phyloP scores from a whole-genome alignment of 371 early-diverging fungal species.

The Cokeromyces recurvatus region DNA sequence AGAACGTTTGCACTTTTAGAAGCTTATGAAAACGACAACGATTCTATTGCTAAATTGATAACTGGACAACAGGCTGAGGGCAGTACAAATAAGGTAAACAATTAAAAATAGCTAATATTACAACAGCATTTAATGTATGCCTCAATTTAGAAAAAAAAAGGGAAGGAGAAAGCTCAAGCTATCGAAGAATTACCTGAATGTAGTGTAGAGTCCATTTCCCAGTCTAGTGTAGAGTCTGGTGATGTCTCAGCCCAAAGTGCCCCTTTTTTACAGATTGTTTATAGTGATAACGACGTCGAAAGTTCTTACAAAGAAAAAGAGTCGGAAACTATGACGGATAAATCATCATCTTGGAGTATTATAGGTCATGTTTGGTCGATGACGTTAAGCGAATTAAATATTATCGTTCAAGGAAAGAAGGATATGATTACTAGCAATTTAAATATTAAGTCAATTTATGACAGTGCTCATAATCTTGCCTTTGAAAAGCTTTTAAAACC shows the following conservation, averaged over 20 bases:
- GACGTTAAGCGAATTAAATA: constrained; percentile 12
- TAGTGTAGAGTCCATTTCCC: constrained; percentile 11
- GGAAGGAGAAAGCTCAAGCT: constrained; percentile 12
- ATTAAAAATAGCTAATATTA: constrained; percentile 11
- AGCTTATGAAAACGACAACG: constrained; percentile 13
- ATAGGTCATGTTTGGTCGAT: constrained; percentile 12
- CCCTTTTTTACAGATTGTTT: constrained; percentile 9
- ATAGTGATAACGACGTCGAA: constrained; percentile 7
- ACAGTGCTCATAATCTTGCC: constrained; percentile 11
- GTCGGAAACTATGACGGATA: constrained; percentile 5
- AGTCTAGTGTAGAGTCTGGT: constrained; percentile 12
- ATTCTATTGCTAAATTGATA: constrained; percentile 13
- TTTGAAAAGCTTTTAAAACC: constrained; percentile 14
- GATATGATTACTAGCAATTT: constrained; percentile 13
- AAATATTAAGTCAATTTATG: constrained; percentile 14
- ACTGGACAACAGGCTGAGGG: constrained; percentile 11
- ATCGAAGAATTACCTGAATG: constrained; percentile 12
- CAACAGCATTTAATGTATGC: constrained; percentile 11
- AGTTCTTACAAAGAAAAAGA: constrained; percentile 11
- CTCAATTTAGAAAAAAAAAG: constrained; percentile 14
- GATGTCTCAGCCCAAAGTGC: constrained; percentile 12
- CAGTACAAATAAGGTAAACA: constrained; percentile 13
- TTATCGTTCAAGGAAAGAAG: constrained; percentile 13
- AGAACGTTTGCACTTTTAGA: constrained; percentile 15
- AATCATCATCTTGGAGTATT: constrained; percentile 6